Evolutionary conservation across 1,139 yeast genomes (phyloP).

Genomic region (Debaryomycetaceae sp.): DNA sequence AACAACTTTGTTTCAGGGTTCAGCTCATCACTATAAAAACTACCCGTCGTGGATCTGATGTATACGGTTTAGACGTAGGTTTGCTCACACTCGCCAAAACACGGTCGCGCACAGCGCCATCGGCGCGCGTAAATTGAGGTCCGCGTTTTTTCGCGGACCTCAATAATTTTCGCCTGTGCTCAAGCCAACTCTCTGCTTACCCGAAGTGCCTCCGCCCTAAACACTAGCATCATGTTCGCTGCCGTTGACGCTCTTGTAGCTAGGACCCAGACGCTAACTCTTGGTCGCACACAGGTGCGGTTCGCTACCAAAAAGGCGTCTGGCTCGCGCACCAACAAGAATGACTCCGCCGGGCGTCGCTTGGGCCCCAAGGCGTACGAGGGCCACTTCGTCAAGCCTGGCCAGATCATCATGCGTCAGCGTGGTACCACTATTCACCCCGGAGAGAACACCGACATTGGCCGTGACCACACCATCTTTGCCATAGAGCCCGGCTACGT

Average conservation of each 20-base stretch:
- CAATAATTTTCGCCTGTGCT: no score
- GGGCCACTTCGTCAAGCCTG: conserved; percentile 61
- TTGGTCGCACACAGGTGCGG: conserved; percentile 53
- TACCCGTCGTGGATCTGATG: no score
- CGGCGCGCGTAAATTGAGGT: no score
- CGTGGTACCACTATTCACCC: conserved; percentile 97
- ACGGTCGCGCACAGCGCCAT: no score
- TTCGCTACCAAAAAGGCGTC: conserved; percentile 92
- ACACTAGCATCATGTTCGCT: no score
- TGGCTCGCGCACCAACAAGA: conserved; percentile 88
- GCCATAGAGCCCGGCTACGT: conserved; percentile 94
- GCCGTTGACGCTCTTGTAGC: not conserved
- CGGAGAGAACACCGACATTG: conserved; percentile 88
- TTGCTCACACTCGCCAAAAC: no score
- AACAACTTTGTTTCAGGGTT: no score
- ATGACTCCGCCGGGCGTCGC: conserved; percentile 94
- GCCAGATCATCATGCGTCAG: conserved; percentile 91
- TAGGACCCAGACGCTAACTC: conserved; percentile 3
- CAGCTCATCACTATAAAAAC: no score
- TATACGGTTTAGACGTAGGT: no score
- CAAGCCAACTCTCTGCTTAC: no score
- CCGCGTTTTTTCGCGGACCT: no score
- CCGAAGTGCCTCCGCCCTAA: no score
- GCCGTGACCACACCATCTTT: conserved; percentile 88
- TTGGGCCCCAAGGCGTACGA: conserved; percentile 88